Evolutionary conservation across 2,329 filamentous ascomycete species (phyloP).

Genomic region (Fusarium sp.): DNA sequence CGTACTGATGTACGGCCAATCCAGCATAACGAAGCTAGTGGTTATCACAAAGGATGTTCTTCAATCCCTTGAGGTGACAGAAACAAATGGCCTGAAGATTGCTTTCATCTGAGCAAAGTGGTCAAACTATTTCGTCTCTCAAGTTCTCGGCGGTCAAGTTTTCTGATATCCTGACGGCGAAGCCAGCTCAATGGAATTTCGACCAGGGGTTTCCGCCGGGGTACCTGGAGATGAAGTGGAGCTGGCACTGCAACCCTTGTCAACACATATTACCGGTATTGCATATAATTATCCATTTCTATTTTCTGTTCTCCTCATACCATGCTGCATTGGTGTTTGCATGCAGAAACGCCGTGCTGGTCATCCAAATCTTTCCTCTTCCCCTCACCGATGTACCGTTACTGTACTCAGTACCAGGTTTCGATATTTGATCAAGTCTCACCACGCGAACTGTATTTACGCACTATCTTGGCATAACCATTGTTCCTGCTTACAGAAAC

Average conservation of each 20-base stretch:
- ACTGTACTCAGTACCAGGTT: neutral
- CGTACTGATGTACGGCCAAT: neutral
- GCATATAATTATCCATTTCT: constrained; percentile 17
- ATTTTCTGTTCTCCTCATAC: constrained; percentile 13
- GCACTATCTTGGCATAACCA: neutral
- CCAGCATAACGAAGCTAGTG: neutral
- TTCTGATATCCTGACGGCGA: neutral
- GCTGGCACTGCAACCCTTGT: constrained; percentile 6
- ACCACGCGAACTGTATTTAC: neutral
- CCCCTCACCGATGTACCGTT: constrained; percentile 22
- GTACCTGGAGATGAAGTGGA: constrained; percentile 32
- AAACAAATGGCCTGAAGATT: neutral
- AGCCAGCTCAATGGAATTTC: constrained; percentile 2
- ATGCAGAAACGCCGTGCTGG: constrained; percentile 30
- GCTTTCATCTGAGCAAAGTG: neutral
- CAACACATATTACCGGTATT: constrained; percentile 11
- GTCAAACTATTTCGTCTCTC: neutral
- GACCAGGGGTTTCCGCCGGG: constrained; percentile 6
- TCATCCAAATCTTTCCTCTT: constrained; percentile 20
- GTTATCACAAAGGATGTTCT: neutral
- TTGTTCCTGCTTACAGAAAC: neutral
- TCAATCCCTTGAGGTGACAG: neutral
- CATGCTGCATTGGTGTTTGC: constrained; percentile 38
- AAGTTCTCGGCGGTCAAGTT: neutral
- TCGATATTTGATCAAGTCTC: constrained; percentile 3